Percentiles rank a stretch among this genome's conserved stretches.
These are phyloP conservation scores for Rhynchosporium agropyri DNA, from an alignment of 2,329 filamentous ascomycete genomes.

Conservation along the genomic window DNA sequence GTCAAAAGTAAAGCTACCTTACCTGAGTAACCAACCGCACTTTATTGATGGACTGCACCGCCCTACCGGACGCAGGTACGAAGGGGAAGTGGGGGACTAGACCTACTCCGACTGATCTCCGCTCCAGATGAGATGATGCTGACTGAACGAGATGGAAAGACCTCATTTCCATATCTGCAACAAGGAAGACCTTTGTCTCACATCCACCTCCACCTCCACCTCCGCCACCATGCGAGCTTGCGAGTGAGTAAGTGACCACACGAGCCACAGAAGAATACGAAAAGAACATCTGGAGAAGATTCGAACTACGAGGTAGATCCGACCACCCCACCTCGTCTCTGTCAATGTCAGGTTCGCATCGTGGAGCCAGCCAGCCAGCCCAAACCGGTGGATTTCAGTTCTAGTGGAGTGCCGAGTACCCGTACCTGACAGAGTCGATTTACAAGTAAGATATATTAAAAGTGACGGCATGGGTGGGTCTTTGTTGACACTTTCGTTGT, in stretches of 20 bases:
- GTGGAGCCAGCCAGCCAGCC: background rate
- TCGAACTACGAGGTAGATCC: background rate
- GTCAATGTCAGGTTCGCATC: background rate
- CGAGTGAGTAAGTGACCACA: too few relatives aligned
- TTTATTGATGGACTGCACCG: too few relatives aligned
- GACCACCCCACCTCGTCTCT: background rate
- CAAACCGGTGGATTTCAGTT: conserved; percentile 4
- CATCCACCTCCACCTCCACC: background rate
- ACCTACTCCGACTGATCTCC: background rate
- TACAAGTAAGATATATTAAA: background rate
- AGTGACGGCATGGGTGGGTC: conserved; percentile 7
- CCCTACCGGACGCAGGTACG: conserved; percentile 5
- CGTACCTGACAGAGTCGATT: too few relatives aligned
- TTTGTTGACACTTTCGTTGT: conserved; percentile 11
- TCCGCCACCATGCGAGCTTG: too few relatives aligned
- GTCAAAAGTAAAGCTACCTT: background rate
- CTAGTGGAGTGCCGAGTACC: background rate
- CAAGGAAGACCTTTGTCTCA: conserved; percentile 31
- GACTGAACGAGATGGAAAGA: conserved; percentile 14
- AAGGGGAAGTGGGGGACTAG: background rate
- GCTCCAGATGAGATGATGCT: conserved; percentile 4
- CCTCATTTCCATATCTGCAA: conserved; percentile 28
- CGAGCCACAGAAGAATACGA: background rate
- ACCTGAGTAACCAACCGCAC: background rate
- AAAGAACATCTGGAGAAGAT: conserved; percentile 3